Percentiles rank a stretch among this genome's conserved stretches.
phyloP scores from a whole-genome alignment of 768 basidiomycete species.

The Obba rivulosa region DNA sequence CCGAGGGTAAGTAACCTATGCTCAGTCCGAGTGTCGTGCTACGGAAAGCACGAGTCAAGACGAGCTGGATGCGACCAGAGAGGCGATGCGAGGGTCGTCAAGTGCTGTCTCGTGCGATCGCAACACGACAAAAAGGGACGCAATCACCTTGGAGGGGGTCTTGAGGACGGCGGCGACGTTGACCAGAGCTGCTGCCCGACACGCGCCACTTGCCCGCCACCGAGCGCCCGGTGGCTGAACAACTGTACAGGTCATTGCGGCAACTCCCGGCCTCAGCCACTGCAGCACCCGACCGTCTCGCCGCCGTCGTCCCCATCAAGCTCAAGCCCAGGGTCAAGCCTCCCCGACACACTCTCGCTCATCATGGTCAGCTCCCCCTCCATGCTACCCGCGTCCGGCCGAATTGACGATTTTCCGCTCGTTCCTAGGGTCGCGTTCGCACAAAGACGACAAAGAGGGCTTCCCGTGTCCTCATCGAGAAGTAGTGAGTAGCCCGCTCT shows the following conservation, averaged over 20 bases:
- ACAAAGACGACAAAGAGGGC: slow-evolving; percentile 99
- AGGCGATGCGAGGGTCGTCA: slow-evolving; percentile 14
- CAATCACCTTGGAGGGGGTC: slow-evolving; percentile 42
- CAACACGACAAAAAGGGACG: slow-evolving; percentile 16
- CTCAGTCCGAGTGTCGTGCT: slow-evolving; percentile 83
- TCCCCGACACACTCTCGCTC: slow-evolving; percentile 7
- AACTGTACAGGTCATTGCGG: slow-evolving; percentile 1
- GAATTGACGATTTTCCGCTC: neutral
- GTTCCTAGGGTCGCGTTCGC: slow-evolving; percentile 91
- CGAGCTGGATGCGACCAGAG: slow-evolving; percentile 22
- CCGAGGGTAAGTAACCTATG: slow-evolving; percentile 30
- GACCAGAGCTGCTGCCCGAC: neutral
- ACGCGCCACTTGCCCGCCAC: no score
- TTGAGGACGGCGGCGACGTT: slow-evolving; percentile 18
- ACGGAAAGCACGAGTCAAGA: slow-evolving; percentile 78
- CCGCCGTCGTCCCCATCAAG: slow-evolving; percentile 16
- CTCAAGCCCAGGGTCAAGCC: slow-evolving; percentile 21
- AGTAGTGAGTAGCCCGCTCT: slow-evolving; percentile 64
- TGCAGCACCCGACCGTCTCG: neutral
- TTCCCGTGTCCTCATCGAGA: slow-evolving; percentile 97
- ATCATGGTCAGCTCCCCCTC: slow-evolving; percentile 8
- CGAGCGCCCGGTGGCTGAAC: neutral
- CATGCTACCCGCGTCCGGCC: slow-evolving; percentile 2
- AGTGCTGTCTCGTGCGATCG: slow-evolving; percentile 13
- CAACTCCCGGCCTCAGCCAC: neutral